Conservation (phyloP, 805 yeast species). For the Wickerhamiella domercqiae region DNA sequence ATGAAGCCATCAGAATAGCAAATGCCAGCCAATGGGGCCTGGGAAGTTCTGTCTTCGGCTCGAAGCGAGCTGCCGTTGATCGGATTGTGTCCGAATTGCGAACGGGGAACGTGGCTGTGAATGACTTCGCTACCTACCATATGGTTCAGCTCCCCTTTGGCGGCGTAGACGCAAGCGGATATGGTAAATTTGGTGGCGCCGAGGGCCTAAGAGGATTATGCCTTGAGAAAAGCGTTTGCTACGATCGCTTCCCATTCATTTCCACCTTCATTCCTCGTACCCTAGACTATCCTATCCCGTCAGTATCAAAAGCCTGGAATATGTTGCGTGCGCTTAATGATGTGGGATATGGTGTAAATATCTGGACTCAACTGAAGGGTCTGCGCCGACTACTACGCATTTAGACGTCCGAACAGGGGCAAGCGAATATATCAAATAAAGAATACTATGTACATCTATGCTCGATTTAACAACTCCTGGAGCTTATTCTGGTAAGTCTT, state of each 20-base stretch:
- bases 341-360: constrained; percentile 57
- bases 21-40: constrained; percentile 79
- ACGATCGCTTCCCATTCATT: constrained; percentile 64
- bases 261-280: constrained; percentile 73
- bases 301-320: constrained; percentile 72
- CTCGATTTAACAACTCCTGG: constrained; percentile 37
- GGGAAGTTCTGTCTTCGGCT: constrained; percentile 83
- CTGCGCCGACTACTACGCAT: constrained; percentile 35
- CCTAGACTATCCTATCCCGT: constrained; percentile 78
- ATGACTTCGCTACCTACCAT: constrained; percentile 93
- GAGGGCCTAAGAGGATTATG: constrained; percentile 91
- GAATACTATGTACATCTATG: neutral
- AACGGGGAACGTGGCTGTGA: constrained; percentile 89
- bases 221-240: constrained; percentile 71
- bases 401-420: constrained; percentile 51
- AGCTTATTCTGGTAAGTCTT: constrained; percentile 49
- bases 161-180: constrained; percentile 83
- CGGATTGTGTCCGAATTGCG: constrained; percentile 47
- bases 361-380: constrained; percentile 52
- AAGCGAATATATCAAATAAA: constrained; percentile 32
- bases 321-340: constrained; percentile 69
- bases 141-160: constrained; percentile 97
- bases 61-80: constrained; percentile 39
- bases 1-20: constrained; percentile 60
- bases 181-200: constrained; percentile 95